These are phyloP conservation scores for Taxillus chinensis DNA, from an alignment of 164 flowering plant species.

Conservation along the genomic window DNA sequence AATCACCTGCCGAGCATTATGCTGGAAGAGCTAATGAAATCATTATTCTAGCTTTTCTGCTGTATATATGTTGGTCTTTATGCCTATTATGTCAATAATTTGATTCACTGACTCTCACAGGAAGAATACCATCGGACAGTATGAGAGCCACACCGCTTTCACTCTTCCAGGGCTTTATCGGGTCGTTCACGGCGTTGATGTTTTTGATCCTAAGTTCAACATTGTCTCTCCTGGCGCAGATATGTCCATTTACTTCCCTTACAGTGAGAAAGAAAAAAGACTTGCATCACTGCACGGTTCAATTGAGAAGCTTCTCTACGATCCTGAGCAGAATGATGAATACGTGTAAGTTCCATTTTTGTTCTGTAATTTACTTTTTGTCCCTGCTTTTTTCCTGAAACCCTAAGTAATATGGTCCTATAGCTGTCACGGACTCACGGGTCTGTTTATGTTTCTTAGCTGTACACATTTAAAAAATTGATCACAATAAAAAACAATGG, in stretches of 20 bases:
- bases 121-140: constrained; percentile 85
- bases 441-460: too few species aligned
- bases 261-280: constrained; percentile 50
- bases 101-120: constrained; percentile 27
- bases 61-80: neutral
- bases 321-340: constrained; percentile 68
- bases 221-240: constrained; percentile 98
- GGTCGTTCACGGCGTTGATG: constrained; percentile 96
- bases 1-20: too few species aligned
- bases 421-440: too few species aligned
- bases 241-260: constrained; percentile 74
- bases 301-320: constrained; percentile 63
- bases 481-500: too few species aligned
- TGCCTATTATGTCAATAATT: neutral
- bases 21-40: too few species aligned
- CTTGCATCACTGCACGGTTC: constrained; percentile 73
- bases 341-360: constrained; percentile 48
- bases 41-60: neutral
- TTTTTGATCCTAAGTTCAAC: constrained; percentile 97
- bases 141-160: constrained; percentile 87
- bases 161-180: constrained; percentile 89
- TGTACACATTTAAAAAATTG: too few species aligned
- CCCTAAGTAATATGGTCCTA: neutral
- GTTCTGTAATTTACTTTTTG: neutral
- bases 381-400: neutral